These are phyloP conservation scores for Ophiostoma ulmi DNA, from an alignment of 2,329 filamentous ascomycete species.

Conservation along the genomic window DNA sequence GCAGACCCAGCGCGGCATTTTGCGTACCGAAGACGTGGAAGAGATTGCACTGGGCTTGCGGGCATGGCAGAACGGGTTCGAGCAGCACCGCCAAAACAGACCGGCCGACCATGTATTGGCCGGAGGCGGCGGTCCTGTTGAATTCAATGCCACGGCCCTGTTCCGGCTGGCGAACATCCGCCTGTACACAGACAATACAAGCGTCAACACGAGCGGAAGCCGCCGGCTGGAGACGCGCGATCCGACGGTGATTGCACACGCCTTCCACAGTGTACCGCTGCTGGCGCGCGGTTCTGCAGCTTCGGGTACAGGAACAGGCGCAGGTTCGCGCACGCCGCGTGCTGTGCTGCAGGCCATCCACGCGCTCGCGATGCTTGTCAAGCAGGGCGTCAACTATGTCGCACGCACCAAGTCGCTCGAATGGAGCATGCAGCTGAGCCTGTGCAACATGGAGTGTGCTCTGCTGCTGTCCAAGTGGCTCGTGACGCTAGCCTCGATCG, in stretches of 20 bases:
- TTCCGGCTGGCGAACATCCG: constrained; percentile 59
- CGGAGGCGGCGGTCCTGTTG: constrained; percentile 51
- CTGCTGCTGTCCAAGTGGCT: constrained; percentile 59
- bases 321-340: constrained; percentile 47
- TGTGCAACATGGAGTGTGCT: constrained; percentile 59
- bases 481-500: constrained; percentile 49
- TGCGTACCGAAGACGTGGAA: constrained; percentile 53
- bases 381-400: constrained; percentile 58
- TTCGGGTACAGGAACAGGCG: constrained; percentile 41
- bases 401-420: constrained; percentile 56
- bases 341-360: constrained; percentile 60
- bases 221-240: constrained; percentile 62
- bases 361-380: constrained; percentile 62
- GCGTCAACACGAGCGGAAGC: constrained; percentile 42
- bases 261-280: constrained; percentile 54
- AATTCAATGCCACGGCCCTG: constrained; percentile 60
- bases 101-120: constrained; percentile 34
- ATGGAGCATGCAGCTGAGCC: constrained; percentile 59
- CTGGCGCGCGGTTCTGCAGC: constrained; percentile 52
- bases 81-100: constrained; percentile 49
- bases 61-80: constrained; percentile 55
- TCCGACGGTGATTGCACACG: constrained; percentile 54
- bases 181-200: constrained; percentile 55
- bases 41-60: constrained; percentile 52
- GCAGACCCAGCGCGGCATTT: constrained; percentile 46